phyloP scores from a whole-genome alignment of 78 protist genomes.

The Thecamonas trahens region DNA sequence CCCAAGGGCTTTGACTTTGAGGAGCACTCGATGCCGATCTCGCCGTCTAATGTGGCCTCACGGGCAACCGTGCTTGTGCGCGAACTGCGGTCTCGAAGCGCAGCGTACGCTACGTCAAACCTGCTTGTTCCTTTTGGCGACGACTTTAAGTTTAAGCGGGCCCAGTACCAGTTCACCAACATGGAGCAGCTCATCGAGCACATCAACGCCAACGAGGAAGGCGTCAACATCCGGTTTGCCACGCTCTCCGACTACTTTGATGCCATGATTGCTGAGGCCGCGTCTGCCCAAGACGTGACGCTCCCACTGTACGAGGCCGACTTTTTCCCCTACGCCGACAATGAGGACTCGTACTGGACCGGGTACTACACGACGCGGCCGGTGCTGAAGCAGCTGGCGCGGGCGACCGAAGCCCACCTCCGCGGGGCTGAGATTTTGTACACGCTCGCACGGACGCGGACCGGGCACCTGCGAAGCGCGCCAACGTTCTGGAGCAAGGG shows the following conservation, averaged over 20 bases:
- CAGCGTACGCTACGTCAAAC: conserved; percentile 7
- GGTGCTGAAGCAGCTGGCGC: conserved; percentile 21
- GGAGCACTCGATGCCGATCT: neutral
- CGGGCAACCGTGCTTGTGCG: neutral
- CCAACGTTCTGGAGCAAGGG: neutral
- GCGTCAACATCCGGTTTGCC: conserved; percentile 16
- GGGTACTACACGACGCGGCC: conserved; percentile 37
- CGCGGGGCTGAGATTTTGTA: conserved; percentile 29
- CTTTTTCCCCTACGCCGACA: conserved; percentile 58
- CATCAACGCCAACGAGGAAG: conserved; percentile 6
- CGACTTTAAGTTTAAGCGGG: conserved; percentile 36
- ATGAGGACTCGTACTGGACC: conserved; percentile 38
- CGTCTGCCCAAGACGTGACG: neutral
- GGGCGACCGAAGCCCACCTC: conserved; percentile 12
- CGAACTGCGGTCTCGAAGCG: neutral
- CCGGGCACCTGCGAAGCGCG: neutral
- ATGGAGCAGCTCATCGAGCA: conserved; percentile 11
- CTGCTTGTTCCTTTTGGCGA: conserved; percentile 52
- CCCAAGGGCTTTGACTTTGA: conserved; percentile 9
- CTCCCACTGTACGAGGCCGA: conserved; percentile 30
- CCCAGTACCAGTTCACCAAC: conserved; percentile 19
- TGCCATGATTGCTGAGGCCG: neutral
- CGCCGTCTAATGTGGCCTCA: neutral
- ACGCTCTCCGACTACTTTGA: conserved; percentile 41
- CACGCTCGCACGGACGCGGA: conserved; percentile 24